Conservation (phyloP, 2,329 filamentous ascomycete genomes). For the Cytospora leucostoma region DNA sequence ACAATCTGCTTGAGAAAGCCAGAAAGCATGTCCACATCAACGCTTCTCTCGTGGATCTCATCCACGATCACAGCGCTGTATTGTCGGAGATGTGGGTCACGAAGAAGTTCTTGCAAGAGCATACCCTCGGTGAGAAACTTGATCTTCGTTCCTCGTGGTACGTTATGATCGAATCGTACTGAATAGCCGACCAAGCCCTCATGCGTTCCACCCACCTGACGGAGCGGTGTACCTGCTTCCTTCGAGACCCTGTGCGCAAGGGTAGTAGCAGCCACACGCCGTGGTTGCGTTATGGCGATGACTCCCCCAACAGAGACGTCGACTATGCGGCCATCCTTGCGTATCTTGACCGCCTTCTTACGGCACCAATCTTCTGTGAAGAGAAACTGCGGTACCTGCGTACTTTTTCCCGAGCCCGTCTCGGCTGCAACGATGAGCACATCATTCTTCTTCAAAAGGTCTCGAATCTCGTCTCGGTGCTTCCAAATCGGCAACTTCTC, state of each 20-base stretch:
- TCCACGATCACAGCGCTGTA: slow-evolving; percentile 94
- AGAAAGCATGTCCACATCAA: slow-evolving; percentile 88
- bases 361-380: slow-evolving; percentile 77
- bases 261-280: slow-evolving; percentile 90
- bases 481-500: slow-evolving; percentile 79
- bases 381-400: slow-evolving; percentile 91
- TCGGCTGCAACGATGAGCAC: slow-evolving; percentile 87
- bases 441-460: slow-evolving; percentile 65
- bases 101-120: slow-evolving; percentile 88
- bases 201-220: slow-evolving; percentile 33
- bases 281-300: slow-evolving; percentile 92
- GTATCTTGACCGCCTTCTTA: slow-evolving; percentile 55
- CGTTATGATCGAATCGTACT: slow-evolving; percentile 88
- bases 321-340: slow-evolving; percentile 32
- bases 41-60: slow-evolving; percentile 93
- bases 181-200: slow-evolving; percentile 80
- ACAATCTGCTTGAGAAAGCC: slow-evolving; percentile 85
- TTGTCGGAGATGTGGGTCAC: slow-evolving; percentile 76
- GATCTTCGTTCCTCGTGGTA: slow-evolving; percentile 79
- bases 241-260: slow-evolving; percentile 84
- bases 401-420: slow-evolving; percentile 95
- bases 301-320: slow-evolving; percentile 68
- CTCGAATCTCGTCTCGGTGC: slow-evolving; percentile 69
- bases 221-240: slow-evolving; percentile 64
- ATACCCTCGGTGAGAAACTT: slow-evolving; percentile 97